phyloP scores from a whole-genome alignment of 2,329 filamentous ascomycete species.

The Colletotrichum truncatum region DNA sequence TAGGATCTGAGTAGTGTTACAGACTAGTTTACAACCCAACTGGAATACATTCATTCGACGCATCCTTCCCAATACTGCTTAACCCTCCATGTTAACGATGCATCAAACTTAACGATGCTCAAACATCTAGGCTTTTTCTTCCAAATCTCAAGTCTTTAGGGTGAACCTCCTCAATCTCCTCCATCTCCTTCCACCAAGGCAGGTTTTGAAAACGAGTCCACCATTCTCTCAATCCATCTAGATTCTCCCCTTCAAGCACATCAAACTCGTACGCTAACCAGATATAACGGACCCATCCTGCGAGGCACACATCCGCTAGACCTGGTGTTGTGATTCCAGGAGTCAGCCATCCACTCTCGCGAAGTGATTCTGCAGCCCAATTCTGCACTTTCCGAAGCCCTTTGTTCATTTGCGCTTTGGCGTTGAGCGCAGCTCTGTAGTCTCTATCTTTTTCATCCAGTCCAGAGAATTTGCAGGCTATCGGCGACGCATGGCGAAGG shows the following conservation, averaged over 20 bases:
- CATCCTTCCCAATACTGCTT: no score
- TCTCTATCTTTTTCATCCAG: conserved; percentile 30
- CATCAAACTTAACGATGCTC: no score
- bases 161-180: conserved; percentile 26
- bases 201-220: conserved; percentile 30
- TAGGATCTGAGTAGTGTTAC: no score
- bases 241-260: conserved; percentile 25
- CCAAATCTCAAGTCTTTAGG: background rate
- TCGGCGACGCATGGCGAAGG: conserved; percentile 29
- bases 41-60: no score
- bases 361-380: conserved; percentile 22
- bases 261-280: conserved; percentile 31
- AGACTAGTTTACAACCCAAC: no score
- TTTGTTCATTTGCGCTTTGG: conserved; percentile 14
- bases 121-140: background rate
- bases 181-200: conserved; percentile 34
- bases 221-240: conserved; percentile 28
- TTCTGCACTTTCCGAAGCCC: conserved; percentile 27
- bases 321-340: conserved; percentile 32
- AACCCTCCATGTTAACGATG: no score
- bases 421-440: conserved; percentile 23
- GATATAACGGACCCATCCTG: conserved; percentile 29
- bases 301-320: conserved; percentile 31
- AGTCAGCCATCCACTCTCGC: conserved; percentile 33
- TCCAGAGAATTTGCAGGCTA: conserved; percentile 18